Evolutionary conservation across 2,329 filamentous ascomycete species (phyloP), one percentile per base, ranked within the genome.

Genomic region (Simplicillium aogashimaense): DNA sequence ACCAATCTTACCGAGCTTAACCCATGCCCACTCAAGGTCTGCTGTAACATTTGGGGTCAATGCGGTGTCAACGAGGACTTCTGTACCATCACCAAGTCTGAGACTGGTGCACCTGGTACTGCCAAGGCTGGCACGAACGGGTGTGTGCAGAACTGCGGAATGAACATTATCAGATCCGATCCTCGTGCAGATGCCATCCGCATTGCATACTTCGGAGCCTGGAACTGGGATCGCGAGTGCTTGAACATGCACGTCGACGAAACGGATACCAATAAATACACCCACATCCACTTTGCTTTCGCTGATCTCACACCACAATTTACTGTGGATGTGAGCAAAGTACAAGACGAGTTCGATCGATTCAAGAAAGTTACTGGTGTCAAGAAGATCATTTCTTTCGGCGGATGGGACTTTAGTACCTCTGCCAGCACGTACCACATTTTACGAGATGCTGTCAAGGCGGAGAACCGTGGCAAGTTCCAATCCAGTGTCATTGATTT

Each of bases 51-150:
- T 33, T 65, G 57, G 55, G 65, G 64, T 6, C 50, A 60, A 14
- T 69, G 65, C 32, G 64, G 64, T n/a, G 56, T 54, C 12, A 60
- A 57, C 1, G 39, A 43, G 2, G 60, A 60, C 7, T 66, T 64
- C 43, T 69, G 63, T 47, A 39, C 12, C 12, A 20, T 39, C n/a
- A 9, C 5, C 6, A 25, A 25, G 9, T 31, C 41, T n/a, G 28
- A 14, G 13, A 40, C 41, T 3, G 39, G 39, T 10, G 17, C 36
- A 11, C 44, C 41, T 4, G 44, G 44, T 4, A 43, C 44, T 7
- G 29, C 41, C 2, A 28, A 37, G 29, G 29, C 40, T 16, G 34
- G 25, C 9, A 36, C 20, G 29, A 44, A 40, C 13, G 39, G 42
- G 6, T 44, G 42, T 17, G 31, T 41, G 9, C 39, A 38, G 14